phyloP scores from a whole-genome alignment of 2,329 filamentous ascomycete species.

The Sporothrix schenckii region DNA sequence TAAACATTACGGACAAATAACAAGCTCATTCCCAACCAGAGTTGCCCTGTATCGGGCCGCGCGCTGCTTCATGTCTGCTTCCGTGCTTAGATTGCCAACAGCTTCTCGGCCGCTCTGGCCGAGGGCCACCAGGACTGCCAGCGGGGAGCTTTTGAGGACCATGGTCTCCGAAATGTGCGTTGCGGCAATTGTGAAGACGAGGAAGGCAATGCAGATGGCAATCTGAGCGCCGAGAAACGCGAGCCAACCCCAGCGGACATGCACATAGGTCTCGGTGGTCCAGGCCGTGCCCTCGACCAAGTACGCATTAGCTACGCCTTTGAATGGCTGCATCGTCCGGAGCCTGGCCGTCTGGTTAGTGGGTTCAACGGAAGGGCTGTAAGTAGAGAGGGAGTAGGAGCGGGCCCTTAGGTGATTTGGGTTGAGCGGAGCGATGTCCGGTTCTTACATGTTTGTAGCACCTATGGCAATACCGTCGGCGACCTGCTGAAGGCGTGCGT shows the following conservation, averaged over 20 bases:
- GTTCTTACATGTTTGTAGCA: constrained; percentile 12
- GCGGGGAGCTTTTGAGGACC: constrained; percentile 25
- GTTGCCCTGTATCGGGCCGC: background rate
- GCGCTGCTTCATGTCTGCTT: constrained; percentile 10
- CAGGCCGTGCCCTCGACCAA: constrained; percentile 36
- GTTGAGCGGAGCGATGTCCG: background rate
- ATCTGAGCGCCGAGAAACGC: constrained; percentile 38
- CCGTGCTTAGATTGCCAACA: background rate
- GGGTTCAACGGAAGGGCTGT: background rate
- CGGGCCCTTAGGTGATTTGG: background rate
- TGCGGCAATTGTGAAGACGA: constrained; percentile 35
- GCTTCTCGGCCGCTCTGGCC: background rate
- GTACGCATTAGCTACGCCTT: constrained; percentile 1
- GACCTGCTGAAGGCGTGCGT: constrained; percentile 1
- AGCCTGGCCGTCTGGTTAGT: background rate
- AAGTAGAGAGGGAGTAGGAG: background rate
- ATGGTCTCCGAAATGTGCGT: constrained; percentile 17
- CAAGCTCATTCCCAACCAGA: background rate
- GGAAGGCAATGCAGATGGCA: constrained; percentile 36
- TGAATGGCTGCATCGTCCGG: constrained; percentile 19
- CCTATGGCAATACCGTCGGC: constrained; percentile 14
- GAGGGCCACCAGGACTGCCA: background rate
- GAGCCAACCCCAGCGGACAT: constrained; percentile 43
- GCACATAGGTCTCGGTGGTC: constrained; percentile 39
- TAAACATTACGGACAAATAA: background rate